Conservation (phyloP, 2,329 filamentous ascomycete species). For the Coniochaeta ligniaria region DNA sequence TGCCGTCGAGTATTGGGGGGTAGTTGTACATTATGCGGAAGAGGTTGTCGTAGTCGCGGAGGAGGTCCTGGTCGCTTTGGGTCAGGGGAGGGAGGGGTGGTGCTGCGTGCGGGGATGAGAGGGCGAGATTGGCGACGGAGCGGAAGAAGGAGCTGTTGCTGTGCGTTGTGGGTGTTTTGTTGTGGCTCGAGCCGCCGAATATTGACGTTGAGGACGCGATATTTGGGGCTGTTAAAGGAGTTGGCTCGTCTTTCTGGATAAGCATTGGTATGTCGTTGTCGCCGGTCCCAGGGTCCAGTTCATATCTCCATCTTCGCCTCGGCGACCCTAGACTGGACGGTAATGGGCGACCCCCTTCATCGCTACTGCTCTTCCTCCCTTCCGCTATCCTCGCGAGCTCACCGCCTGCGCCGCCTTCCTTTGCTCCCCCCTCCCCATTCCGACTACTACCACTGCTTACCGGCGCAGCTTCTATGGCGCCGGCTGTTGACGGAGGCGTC, state of each 20-base stretch:
- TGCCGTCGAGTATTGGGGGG: conserved; percentile 68
- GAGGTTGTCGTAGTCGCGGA: conserved; percentile 91
- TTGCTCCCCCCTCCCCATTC: not conserved
- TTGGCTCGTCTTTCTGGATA: conserved; percentile 62
- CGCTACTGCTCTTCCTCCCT: conserved; percentile 26
- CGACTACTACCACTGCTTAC: conserved; percentile 4
- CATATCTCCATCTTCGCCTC: conserved; percentile 74
- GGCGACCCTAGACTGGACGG: conserved; percentile 29
- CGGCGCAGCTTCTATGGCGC: conserved; percentile 13
- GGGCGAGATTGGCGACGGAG: conserved; percentile 72
- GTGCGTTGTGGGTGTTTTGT: conserved; percentile 41
- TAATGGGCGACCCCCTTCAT: conserved; percentile 23
- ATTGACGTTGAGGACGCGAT: conserved; percentile 34
- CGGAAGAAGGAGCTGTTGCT: conserved; percentile 63
- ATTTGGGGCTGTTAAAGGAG: conserved; percentile 4
- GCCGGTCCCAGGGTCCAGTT: conserved; percentile 69
- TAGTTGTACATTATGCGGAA: conserved; percentile 97
- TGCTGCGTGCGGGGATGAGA: conserved; percentile 35
- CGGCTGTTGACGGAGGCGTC: conserved; percentile 22
- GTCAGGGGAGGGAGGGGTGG: conserved; percentile 33
- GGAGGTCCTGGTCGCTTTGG: conserved; percentile 62
- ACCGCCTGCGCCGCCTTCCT: conserved; percentile 12
- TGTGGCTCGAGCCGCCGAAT: conserved; percentile 51
- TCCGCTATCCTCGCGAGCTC: conserved; percentile 50
- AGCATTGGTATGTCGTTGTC: conserved; percentile 80